Evolutionary conservation across 345 rosid species (phyloP), one percentile per base, ranked within the genome.

Genomic region (Arabis hirsuta): DNA sequence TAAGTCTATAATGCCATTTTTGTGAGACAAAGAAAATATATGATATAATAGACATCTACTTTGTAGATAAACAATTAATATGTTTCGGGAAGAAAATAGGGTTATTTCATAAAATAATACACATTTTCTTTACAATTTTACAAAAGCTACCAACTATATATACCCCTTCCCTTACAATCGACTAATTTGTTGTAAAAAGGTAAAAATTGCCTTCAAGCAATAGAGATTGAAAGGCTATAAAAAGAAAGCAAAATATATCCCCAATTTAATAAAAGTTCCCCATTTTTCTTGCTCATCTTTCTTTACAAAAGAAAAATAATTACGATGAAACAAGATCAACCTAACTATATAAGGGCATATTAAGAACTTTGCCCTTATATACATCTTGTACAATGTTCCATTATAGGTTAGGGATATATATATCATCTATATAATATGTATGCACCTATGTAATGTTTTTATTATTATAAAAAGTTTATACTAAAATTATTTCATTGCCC

Each of bases 351-450:
- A 41, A 71, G 69, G 70, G 38, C 65, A 69, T 29, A 9, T 9
- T 45, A 58, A 57, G 73, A 69, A 46, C 6, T 58, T 58, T 46
- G 39, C 73, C 73, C 46, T 55, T 47, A 69, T 57, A 46, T 58
- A 6, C 38, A 76, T 36, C 67, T 61, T 75, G 52, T 62, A 69
- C 70, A 69, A 36, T 55, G 59, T 69, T 69, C 65, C 65, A 56
- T 54, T 36, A 39, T 57, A 68, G 4, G 79, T 60, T 53, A 67
- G 47, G 63, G 58, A 68, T 68, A 19, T 31, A 29, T 29, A 59
- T 61, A 52, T 59, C 43, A 36, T 57, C 13, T 60, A 36, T 36
- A 41, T 52, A 12, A 55, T 65, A 56, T 50, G 44, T 14, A 54
- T 72, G 69, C 42, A 73, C 72, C 46, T 59, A 59, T 60, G 24